Evolutionary conservation across 2,329 filamentous ascomycete genomes (phyloP).

Genomic region (Cercospora berteroae): DNA sequence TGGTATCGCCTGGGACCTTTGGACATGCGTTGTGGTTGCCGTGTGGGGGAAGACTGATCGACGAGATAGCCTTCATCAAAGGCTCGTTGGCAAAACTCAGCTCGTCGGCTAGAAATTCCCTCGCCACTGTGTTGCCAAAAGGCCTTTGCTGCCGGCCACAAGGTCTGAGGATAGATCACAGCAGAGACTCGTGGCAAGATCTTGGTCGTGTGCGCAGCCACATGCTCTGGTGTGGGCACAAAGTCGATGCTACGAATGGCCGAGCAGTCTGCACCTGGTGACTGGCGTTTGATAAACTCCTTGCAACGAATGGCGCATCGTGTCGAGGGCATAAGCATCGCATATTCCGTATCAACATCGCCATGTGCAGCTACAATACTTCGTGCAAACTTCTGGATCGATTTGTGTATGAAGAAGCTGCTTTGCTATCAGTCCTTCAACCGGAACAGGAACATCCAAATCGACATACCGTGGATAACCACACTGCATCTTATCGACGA

Average conservation of each 20-base stretch:
- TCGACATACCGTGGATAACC: slow-evolving; percentile 75
- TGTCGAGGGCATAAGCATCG: slow-evolving; percentile 79
- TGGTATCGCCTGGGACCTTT: slow-evolving; percentile 83
- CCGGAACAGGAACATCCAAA: neutral
- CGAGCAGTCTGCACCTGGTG: slow-evolving; percentile 51
- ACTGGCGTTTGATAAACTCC: slow-evolving; percentile 66
- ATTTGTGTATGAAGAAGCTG: slow-evolving; percentile 89
- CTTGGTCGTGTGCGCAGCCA: slow-evolving; percentile 37
- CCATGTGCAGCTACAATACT: slow-evolving; percentile 67
- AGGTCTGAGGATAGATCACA: slow-evolving; percentile 67
- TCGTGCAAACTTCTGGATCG: slow-evolving; percentile 69
- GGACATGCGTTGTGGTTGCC: slow-evolving; percentile 42
- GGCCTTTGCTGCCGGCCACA: slow-evolving; percentile 75
- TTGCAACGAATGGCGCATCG: slow-evolving; percentile 69
- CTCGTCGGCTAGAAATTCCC: slow-evolving; percentile 84
- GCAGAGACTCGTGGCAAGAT: slow-evolving; percentile 48
- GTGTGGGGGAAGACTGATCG: slow-evolving; percentile 44
- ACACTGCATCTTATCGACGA: slow-evolving; percentile 78
- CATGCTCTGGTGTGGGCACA: slow-evolving; percentile 58
- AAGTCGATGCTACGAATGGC: slow-evolving; percentile 62
- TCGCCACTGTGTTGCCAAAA: slow-evolving; percentile 98
- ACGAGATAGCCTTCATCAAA: slow-evolving; percentile 68
- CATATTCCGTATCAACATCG: slow-evolving; percentile 56
- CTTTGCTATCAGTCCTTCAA: neutral
- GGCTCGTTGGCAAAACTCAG: slow-evolving; percentile 80